Conservation (phyloP, 305 asterid genomes). For the Fraxinus nigra region DNA sequence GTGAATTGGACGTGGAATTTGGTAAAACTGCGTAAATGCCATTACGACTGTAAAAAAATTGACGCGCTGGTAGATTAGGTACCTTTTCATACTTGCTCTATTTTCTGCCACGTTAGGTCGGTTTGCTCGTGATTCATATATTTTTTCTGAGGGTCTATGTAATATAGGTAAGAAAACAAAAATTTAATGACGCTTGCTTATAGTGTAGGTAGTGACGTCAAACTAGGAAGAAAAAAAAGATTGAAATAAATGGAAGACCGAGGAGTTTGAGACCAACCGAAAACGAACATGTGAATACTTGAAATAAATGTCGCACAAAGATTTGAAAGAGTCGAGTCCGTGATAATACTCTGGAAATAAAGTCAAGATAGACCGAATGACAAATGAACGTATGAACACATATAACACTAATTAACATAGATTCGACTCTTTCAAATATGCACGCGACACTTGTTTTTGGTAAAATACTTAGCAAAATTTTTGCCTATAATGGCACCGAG, state of each 20-base stretch:
- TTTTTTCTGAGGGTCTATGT: neutral
- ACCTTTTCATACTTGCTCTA: neutral
- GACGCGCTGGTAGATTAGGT: constrained; percentile 20
- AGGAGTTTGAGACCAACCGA: neutral
- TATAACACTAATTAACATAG: neutral
- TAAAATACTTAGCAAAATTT: no score
- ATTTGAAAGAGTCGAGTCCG: neutral
- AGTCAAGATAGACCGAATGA: neutral
- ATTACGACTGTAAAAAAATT: constrained; percentile 4
- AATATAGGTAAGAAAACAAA: neutral
- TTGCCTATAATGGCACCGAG: no score
- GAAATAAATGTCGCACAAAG: neutral
- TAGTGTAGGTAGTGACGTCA: neutral
- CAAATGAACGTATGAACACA: neutral
- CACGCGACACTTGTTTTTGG: neutral
- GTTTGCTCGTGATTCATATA: neutral
- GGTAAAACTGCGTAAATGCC: constrained; percentile 18
- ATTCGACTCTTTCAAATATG: neutral
- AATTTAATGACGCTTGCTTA: neutral
- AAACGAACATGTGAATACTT: neutral
- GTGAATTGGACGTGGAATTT: neutral
- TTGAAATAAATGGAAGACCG: neutral
- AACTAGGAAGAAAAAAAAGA: neutral
- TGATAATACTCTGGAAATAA: neutral
- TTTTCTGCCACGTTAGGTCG: neutral